phyloP scores from a whole-genome alignment of 495 filamentous ascomycete species.

The Annulohypoxylon stygium region DNA sequence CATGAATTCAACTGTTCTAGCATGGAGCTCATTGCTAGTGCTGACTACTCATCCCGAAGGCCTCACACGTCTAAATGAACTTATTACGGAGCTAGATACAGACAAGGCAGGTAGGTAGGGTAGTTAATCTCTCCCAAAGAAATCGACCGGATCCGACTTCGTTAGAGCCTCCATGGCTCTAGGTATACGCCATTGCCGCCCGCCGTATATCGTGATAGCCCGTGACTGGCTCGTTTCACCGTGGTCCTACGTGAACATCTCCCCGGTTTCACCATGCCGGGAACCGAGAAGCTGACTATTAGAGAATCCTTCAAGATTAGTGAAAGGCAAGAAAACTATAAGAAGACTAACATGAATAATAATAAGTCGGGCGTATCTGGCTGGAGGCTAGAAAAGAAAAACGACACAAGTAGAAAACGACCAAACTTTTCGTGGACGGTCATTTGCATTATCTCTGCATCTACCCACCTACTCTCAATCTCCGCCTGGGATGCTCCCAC shows the following conservation, averaged over 20 bases:
- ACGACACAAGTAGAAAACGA: constrained; percentile 2
- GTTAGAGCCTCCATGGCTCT: not conserved
- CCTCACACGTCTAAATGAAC: not conserved
- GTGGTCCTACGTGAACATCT: constrained; percentile 33
- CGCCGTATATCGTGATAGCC: constrained; percentile 27
- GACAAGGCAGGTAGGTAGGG: constrained; percentile 11
- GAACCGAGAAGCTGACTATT: constrained; percentile 34
- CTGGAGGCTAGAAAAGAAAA: not conserved
- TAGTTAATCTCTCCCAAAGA: not conserved
- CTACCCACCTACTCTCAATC: constrained; percentile 17
- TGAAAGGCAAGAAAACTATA: constrained; percentile 8
- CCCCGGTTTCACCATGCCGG: constrained; percentile 42
- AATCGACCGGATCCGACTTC: constrained; percentile 3
- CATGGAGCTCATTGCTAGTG: not conserved
- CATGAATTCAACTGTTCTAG: not conserved
- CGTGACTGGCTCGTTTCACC: constrained; percentile 38
- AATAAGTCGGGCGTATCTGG: not conserved
- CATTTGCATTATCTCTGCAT: constrained; percentile 45
- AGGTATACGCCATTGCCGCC: constrained; percentile 9
- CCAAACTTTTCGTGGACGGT: constrained; percentile 23
- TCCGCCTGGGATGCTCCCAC: constrained; percentile 35
- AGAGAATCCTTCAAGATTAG: constrained; percentile 4
- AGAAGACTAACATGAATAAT: not conserved
- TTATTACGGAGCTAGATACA: constrained; percentile 20
- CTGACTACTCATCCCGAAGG: not conserved